phyloP scores from a whole-genome alignment of 352 stramenopile genomes.

The Globisporangium apiculatum region DNA sequence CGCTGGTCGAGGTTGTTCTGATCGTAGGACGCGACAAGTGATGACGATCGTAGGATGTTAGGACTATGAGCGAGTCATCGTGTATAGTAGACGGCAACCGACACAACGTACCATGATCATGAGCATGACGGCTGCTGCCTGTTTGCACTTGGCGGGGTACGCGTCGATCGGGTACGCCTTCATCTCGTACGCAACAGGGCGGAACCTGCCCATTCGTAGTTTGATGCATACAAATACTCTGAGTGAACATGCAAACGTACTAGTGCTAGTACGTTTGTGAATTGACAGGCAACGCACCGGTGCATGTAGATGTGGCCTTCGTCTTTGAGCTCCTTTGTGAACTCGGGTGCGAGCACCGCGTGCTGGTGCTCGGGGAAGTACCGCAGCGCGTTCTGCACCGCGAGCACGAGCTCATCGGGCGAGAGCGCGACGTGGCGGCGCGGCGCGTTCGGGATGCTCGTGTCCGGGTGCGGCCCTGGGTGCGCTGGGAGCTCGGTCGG shows the following conservation, averaged over 20 bases:
- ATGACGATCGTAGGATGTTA: too few relatives aligned
- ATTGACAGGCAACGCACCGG: conserved; percentile 14
- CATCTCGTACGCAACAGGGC: conserved; percentile 83
- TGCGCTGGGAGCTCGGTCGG: conserved; percentile 38
- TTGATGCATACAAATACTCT: too few relatives aligned
- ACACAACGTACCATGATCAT: conserved; percentile 72
- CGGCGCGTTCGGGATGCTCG: conserved; percentile 42
- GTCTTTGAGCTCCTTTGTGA: conserved; percentile 82
- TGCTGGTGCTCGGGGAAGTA: conserved; percentile 82
- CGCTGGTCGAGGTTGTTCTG: conserved; percentile 81
- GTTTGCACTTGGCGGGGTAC: conserved; percentile 69
- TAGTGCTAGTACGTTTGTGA: not conserved
- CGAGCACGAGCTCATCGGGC: conserved; percentile 59
- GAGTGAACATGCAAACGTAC: not conserved
- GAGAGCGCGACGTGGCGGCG: conserved; percentile 47
- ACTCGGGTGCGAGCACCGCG: conserved; percentile 63
- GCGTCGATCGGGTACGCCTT: conserved; percentile 76
- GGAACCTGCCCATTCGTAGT: conserved; percentile 27
- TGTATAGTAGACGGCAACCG: too few relatives aligned
- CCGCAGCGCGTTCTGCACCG: conserved; percentile 80
- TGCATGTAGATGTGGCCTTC: conserved; percentile 91
- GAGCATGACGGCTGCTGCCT: conserved; percentile 78
- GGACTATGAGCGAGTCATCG: too few relatives aligned
- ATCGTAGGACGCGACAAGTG: not conserved
- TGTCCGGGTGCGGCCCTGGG: conserved; percentile 45